These are phyloP conservation scores for Tuber magnatum DNA, from an alignment of 495 filamentous ascomycete genomes.

Conservation along the genomic window DNA sequence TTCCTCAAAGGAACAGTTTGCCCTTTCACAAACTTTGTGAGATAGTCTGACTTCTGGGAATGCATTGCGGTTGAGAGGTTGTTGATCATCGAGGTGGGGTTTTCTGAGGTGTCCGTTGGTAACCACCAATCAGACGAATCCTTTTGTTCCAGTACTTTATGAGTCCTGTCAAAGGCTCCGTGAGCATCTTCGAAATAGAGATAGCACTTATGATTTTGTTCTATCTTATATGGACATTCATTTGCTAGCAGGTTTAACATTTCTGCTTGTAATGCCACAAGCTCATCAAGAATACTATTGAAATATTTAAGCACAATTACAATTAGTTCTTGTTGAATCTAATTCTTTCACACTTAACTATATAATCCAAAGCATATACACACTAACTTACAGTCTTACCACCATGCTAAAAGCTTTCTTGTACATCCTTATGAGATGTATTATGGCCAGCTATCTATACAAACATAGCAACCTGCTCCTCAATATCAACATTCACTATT, in stretches of 20 bases:
- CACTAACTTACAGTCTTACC: neutral
- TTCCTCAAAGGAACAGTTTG: too few relatives aligned
- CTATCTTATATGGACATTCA: neutral
- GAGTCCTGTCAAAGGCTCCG: neutral
- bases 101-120: too few relatives aligned
- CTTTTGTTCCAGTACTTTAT: too few relatives aligned
- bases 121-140: too few relatives aligned
- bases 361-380: too few relatives aligned
- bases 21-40: too few relatives aligned
- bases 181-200: neutral
- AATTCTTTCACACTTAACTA: too few relatives aligned
- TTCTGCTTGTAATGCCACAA: neutral
- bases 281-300: neutral
- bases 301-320: neutral
- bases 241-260: neutral
- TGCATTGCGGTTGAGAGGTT: too few relatives aligned
- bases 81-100: too few relatives aligned
- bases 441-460: neutral
- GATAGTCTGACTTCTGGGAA: too few relatives aligned
- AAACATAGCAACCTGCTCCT: neutral
- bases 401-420: constrained; percentile 4
- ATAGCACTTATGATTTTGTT: neutral
- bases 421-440: neutral
- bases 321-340: too few relatives aligned
- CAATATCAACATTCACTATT: neutral